Percentiles rank a stretch among this genome's conserved stretches.
These are phyloP conservation scores for Galerina marginata DNA, from an alignment of 768 basidiomycete species.

Conservation along the genomic window DNA sequence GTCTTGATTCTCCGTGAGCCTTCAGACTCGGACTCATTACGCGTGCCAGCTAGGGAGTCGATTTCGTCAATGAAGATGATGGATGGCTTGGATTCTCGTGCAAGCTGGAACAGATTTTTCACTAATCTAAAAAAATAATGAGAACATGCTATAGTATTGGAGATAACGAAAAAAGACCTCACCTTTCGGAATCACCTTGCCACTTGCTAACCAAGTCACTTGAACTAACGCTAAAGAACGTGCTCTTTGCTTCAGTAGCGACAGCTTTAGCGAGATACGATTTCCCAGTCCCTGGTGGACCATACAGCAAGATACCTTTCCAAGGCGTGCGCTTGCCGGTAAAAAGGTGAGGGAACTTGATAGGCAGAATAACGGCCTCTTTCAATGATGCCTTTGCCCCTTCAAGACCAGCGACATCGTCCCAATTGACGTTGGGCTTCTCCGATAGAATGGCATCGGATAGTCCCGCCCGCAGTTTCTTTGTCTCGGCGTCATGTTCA, in stretches of 20 bases:
- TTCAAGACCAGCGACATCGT: slow-evolving; percentile 97
- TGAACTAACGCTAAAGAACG: slow-evolving; percentile 96
- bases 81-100: slow-evolving; percentile 93
- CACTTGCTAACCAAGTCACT: slow-evolving; percentile 98
- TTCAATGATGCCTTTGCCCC: slow-evolving; percentile 95
- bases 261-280: slow-evolving; percentile 97
- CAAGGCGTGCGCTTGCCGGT: slow-evolving; percentile 98
- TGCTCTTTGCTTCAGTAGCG: slow-evolving; percentile 98
- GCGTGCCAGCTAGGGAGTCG: slow-evolving; percentile 92
- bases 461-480: slow-evolving; percentile 94
- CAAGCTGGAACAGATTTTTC: slow-evolving; percentile 95
- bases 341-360: slow-evolving; percentile 98
- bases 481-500: slow-evolving; percentile 88
- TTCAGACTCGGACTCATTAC: slow-evolving; percentile 97
- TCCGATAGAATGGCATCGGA: slow-evolving; percentile 89
- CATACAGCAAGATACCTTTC: slow-evolving; percentile 94
- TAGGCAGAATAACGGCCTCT: slow-evolving; percentile 98
- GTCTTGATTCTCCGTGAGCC: slow-evolving; percentile 98
- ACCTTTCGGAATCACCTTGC: slow-evolving; percentile 99
- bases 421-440: slow-evolving; percentile 96
- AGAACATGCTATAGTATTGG: slow-evolving; percentile 1
- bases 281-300: slow-evolving; percentile 98
- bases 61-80: slow-evolving; percentile 99
- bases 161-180: slow-evolving; percentile 29
- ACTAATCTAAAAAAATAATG: slow-evolving; percentile 66